A percentile compares a stretch with the other conserved stretches of the same genome.
Conservation (phyloP, 306 rosid genomes). For the Lathyrus tuberosus region DNA sequence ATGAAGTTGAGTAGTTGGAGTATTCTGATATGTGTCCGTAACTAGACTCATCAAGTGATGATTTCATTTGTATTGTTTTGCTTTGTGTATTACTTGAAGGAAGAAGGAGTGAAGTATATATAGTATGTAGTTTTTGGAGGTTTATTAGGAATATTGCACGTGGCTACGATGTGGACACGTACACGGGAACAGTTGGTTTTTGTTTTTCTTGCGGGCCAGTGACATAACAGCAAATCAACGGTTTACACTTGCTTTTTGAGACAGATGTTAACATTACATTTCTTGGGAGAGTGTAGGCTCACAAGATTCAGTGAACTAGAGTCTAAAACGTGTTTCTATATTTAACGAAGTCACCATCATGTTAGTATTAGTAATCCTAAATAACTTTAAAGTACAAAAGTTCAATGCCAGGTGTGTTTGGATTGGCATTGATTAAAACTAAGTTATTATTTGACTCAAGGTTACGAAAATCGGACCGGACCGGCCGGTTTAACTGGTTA, state of each 20-base stretch:
- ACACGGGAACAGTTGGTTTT: constrained; percentile 36
- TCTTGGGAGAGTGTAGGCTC: not conserved
- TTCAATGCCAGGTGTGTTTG: too few relatives aligned
- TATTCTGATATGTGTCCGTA: not conserved
- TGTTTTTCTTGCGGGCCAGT: not conserved
- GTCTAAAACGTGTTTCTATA: not conserved
- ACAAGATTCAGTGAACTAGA: not conserved
- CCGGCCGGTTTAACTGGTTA: too few relatives aligned
- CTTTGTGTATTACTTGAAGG: not conserved
- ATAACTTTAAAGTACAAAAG: too few relatives aligned
- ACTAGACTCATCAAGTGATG: not conserved
- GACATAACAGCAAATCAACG: constrained; percentile 22
- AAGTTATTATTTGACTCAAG: too few relatives aligned
- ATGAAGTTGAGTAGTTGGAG: not conserved
- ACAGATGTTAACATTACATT: not conserved
- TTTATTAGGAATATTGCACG: constrained; percentile 27
- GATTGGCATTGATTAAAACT: too few relatives aligned
- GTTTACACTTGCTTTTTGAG: constrained; percentile 29
- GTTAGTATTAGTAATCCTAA: too few relatives aligned
- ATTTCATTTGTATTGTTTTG: not conserved
- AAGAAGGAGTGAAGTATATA: constrained; percentile 10
- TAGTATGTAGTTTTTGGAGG: not conserved
- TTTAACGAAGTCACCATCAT: not conserved
- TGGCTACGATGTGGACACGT: constrained; percentile 49
- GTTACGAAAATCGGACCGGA: too few relatives aligned